phyloP scores from a whole-genome alignment of 1,284 basidiomycete species.

The Phylloporus sp. region DNA sequence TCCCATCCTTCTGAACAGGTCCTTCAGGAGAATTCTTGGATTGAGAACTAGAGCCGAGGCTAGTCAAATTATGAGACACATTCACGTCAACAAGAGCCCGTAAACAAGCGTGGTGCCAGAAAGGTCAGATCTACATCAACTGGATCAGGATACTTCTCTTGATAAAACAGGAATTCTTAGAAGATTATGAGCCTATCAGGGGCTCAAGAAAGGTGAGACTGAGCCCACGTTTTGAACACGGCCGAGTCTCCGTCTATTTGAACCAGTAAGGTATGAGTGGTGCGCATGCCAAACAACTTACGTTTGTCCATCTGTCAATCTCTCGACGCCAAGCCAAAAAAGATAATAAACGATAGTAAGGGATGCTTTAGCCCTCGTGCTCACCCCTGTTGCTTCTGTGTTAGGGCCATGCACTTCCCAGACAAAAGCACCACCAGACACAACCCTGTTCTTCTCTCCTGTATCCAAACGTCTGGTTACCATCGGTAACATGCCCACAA shows the following conservation, averaged over 20 bases:
- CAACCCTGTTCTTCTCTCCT: slow-evolving; percentile 69
- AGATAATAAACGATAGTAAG: slow-evolving; percentile 11
- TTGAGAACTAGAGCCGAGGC: slow-evolving; percentile 45
- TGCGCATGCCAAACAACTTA: slow-evolving; percentile 44
- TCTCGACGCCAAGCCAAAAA: slow-evolving; percentile 73
- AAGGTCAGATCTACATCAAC: slow-evolving; percentile 52
- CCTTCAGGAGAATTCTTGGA: slow-evolving; percentile 45
- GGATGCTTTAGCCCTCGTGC: slow-evolving; percentile 29
- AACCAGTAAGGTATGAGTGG: slow-evolving; percentile 33
- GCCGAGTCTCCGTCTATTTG: slow-evolving; percentile 72
- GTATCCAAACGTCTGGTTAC: slow-evolving; percentile 78
- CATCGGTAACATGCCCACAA: slow-evolving; percentile 67
- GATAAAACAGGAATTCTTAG: slow-evolving; percentile 81
- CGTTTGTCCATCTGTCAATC: slow-evolving; percentile 81
- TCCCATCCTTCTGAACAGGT: slow-evolving; percentile 30
- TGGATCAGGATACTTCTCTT: slow-evolving; percentile 62
- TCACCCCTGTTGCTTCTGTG: slow-evolving; percentile 70
- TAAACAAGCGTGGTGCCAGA: slow-evolving; percentile 50
- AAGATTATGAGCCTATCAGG: slow-evolving; percentile 14
- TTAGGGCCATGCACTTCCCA: slow-evolving; percentile 83
- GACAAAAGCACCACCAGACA: slow-evolving; percentile 78
- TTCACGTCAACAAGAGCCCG: not conserved
- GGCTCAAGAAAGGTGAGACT: slow-evolving; percentile 8
- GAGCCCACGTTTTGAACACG: slow-evolving; percentile 73
- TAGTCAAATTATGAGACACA: slow-evolving; percentile 28